phyloP scores from a whole-genome alignment of 2,329 filamentous ascomycete genomes.

The Calonectria montana region DNA sequence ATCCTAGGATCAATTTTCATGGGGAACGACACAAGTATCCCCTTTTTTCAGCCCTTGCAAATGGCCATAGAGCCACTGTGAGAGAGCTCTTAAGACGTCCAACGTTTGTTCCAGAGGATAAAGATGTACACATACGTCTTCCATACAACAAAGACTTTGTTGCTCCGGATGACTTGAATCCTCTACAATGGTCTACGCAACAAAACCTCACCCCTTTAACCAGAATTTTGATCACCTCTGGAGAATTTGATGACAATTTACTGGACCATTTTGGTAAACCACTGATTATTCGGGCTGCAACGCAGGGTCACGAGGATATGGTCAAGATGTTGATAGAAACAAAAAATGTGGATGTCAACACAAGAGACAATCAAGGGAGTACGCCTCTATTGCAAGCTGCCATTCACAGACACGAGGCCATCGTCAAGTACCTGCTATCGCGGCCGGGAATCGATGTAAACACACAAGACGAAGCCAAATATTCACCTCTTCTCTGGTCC shows the following conservation, averaged over 20 bases:
- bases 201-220: background rate
- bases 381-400: background rate
- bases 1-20: background rate
- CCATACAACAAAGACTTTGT: background rate
- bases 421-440: background rate
- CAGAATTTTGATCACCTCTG: background rate
- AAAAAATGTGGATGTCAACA: background rate
- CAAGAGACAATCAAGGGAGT: background rate
- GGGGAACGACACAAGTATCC: slow-evolving; percentile 17
- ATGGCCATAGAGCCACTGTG: background rate
- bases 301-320: background rate
- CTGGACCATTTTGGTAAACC: background rate
- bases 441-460: background rate
- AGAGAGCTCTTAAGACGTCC: slow-evolving; percentile 3
- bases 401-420: background rate
- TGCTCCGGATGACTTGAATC: background rate
- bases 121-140: background rate
- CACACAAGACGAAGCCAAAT: background rate
- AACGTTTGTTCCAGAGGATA: background rate
- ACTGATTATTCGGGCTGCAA: background rate
- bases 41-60: slow-evolving; percentile 16
- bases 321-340: background rate
- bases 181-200: background rate
- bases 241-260: background rate
- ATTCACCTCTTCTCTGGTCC: background rate